Evolutionary conservation across 441 rosid genomes (phyloP).

Genomic region (Rhodomyrtus psidioides): DNA sequence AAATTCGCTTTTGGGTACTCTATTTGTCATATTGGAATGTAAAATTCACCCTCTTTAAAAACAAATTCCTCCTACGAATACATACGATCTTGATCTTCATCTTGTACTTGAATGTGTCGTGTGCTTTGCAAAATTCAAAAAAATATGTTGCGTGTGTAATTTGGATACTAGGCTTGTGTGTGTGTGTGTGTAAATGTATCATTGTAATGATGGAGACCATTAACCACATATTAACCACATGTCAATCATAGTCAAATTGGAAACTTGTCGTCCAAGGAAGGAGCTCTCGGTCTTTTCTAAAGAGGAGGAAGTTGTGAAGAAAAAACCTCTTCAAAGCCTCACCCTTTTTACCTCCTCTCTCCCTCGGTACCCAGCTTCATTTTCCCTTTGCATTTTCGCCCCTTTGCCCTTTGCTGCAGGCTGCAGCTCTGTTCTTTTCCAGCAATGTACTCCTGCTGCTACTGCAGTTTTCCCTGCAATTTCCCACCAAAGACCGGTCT

Average conservation of each 20-base stretch:
- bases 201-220: neutral
- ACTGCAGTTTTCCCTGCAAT: neutral
- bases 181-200: too few species aligned
- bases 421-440: neutral
- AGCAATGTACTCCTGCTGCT: neutral
- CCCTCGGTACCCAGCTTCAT: too few species aligned
- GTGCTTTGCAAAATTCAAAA: neutral
- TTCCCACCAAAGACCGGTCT: neutral
- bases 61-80: neutral
- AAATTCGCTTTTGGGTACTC: neutral
- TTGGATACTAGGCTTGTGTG: too few species aligned
- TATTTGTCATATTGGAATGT: neutral
- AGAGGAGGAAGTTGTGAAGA: too few species aligned
- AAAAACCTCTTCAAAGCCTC: too few species aligned
- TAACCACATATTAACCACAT: too few species aligned
- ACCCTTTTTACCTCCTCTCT: too few species aligned
- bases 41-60: neutral
- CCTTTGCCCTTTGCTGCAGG: too few species aligned
- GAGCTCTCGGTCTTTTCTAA: too few species aligned
- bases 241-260: neutral
- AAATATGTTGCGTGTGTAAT: neutral
- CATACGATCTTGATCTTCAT: neutral
- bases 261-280: too few species aligned
- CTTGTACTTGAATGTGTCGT: neutral
- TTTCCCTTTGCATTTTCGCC: too few species aligned